A percentile compares a stretch with the other conserved stretches of the same genome.
Evolutionary conservation across 108 stramenopile species (phyloP).

Genomic region (Skeletonema tropicum): DNA sequence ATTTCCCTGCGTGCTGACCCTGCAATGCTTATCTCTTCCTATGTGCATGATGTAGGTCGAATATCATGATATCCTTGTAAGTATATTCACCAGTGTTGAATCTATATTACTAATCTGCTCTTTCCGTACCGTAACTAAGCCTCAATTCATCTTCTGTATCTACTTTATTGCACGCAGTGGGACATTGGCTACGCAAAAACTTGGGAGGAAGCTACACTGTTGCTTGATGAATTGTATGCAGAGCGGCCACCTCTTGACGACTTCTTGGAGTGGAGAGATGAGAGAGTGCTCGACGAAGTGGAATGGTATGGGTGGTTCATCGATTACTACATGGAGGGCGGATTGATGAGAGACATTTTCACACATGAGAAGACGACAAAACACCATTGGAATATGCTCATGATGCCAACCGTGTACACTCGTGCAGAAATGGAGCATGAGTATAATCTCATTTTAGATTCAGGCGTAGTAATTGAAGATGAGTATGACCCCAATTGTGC

Average conservation of each 20-base stretch:
- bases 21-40: background rate
- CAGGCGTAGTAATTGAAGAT: conserved; percentile 16
- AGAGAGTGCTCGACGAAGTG: conserved; percentile 31
- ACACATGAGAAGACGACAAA: conserved; percentile 41
- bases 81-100: background rate
- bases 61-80: conserved; percentile 49
- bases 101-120: background rate
- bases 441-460: conserved; percentile 23
- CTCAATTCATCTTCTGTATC: too few relatives aligned
- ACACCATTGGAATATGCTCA: conserved; percentile 42
- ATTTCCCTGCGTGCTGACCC: background rate
- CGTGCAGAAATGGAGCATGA: conserved; percentile 12
- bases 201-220: conserved; percentile 26
- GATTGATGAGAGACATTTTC: conserved; percentile 34
- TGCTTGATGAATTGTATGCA: conserved; percentile 24
- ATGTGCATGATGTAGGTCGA: conserved; percentile 6
- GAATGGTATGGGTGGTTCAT: conserved; percentile 53
- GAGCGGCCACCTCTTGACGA: conserved; percentile 20
- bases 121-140: background rate
- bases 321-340: conserved; percentile 46
- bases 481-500: conserved; percentile 46
- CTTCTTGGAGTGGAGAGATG: conserved; percentile 33
- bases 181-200: conserved; percentile 19
- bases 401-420: conserved; percentile 29
- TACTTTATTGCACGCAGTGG: background rate